phyloP scores from a whole-genome alignment of 441 rosid genomes.

The Pelargonium fulgidum region DNA sequence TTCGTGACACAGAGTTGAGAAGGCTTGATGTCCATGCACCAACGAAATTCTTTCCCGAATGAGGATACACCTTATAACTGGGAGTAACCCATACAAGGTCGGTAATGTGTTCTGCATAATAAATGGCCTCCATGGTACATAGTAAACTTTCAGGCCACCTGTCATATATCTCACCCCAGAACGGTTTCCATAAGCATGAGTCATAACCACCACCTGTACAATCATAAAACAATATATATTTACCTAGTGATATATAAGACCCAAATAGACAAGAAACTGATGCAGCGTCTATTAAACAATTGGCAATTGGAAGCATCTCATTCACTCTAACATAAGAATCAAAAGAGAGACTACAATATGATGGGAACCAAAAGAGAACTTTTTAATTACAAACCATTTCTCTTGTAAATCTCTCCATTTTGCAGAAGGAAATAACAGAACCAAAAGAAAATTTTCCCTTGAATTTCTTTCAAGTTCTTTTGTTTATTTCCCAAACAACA shows the following conservation, averaged over 20 bases:
- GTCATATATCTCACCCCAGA: conserved; percentile 87
- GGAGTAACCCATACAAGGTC: conserved; percentile 64
- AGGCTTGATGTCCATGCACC: conserved; percentile 96
- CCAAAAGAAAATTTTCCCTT: neutral
- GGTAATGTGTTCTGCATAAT: conserved; percentile 75
- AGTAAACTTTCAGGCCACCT: conserved; percentile 73
- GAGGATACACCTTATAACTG: conserved; percentile 67
- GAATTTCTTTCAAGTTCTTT: neutral
- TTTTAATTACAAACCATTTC: neutral
- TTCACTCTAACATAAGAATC: neutral
- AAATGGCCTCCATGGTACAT: conserved; percentile 76
- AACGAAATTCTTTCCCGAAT: conserved; percentile 68
- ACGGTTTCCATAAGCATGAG: conserved; percentile 89
- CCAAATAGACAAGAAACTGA: neutral
- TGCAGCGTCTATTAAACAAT: neutral
- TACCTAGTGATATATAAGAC: conserved; percentile 6
- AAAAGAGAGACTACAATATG: neutral
- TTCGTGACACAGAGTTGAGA: conserved; percentile 95
- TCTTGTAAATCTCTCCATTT: neutral
- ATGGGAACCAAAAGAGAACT: neutral
- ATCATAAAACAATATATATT: conserved; percentile 5
- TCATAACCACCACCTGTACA: conserved; percentile 84
- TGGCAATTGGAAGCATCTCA: neutral
- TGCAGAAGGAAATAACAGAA: neutral
- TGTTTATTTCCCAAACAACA: neutral